Percentiles rank a stretch among this genome's conserved stretches.
Evolutionary conservation across 192 early-diverging fungal genomes (phyloP).

Genomic region (Geosiphon pyriformis): DNA sequence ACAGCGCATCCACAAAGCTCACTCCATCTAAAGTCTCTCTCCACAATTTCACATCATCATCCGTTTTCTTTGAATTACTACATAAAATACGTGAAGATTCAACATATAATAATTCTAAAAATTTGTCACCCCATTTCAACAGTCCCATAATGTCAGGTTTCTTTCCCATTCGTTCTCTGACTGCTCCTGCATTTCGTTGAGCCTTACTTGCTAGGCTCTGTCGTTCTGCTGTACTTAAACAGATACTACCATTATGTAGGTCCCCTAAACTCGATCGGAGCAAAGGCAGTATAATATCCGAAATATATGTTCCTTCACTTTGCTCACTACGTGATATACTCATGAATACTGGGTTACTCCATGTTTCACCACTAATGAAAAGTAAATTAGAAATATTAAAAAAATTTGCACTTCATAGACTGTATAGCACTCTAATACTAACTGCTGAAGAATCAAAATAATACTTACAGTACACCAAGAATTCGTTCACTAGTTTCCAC

Average conservation of each 20-base stretch:
- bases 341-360: not conserved
- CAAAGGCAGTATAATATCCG: not conserved
- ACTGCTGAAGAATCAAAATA: no score
- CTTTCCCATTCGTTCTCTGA: not conserved
- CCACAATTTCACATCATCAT: not conserved
- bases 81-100: not conserved
- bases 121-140: not conserved
- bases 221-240: conserved; percentile 4
- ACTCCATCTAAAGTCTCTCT: not conserved
- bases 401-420: no score
- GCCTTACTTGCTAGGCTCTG: conserved; percentile 5
- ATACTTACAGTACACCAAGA: not conserved
- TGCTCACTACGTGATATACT: conserved; percentile 8
- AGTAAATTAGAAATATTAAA: not conserved
- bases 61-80: not conserved
- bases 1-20: not conserved
- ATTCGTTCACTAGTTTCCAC: not conserved
- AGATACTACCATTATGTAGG: not conserved
- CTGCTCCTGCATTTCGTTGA: not conserved
- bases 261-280: not conserved
- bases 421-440: not conserved
- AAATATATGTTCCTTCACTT: conserved; percentile 8
- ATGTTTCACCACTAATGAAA: not conserved
- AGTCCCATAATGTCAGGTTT: conserved; percentile 2
- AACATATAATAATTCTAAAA: not conserved